A percentile compares a stretch with the other conserved stretches of the same genome.
Evolutionary conservation across 371 early-diverging fungal species (phyloP).

Genomic region (Mucor sp.): DNA sequence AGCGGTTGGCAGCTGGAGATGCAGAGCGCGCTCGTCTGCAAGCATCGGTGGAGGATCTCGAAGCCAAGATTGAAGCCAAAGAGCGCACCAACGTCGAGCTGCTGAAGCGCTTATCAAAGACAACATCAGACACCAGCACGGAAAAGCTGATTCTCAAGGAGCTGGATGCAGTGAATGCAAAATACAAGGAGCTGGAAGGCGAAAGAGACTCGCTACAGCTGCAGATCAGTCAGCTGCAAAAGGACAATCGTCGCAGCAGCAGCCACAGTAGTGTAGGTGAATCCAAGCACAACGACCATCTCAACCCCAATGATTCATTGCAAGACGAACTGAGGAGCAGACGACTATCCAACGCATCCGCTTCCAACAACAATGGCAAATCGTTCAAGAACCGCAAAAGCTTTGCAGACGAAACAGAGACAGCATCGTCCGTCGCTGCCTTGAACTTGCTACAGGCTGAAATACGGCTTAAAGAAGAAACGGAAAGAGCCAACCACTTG

Average conservation of each 20-base stretch:
- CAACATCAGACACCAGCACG: neutral
- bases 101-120: constrained; percentile 18
- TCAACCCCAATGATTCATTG: neutral
- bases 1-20: constrained; percentile 24
- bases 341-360: neutral
- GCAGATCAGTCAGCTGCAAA: constrained; percentile 6
- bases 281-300: neutral
- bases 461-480: constrained; percentile 12
- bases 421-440: constrained; percentile 27
- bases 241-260: neutral
- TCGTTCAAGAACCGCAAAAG: constrained; percentile 25
- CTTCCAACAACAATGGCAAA: neutral
- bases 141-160: constrained; percentile 38
- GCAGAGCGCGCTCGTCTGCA: constrained; percentile 17
- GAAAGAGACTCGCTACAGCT: constrained; percentile 34
- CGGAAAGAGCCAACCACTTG: constrained; percentile 13
- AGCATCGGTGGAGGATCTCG: constrained; percentile 20
- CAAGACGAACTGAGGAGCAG: neutral
- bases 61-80: constrained; percentile 24
- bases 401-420: constrained; percentile 39
- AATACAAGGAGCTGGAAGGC: constrained; percentile 18
- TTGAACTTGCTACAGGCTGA: constrained; percentile 18
- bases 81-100: constrained; percentile 23
- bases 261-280: neutral
- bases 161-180: constrained; percentile 28